Percentiles rank a stretch among this genome's conserved stretches.
Evolutionary conservation across 2,329 filamentous ascomycete species (phyloP).

Genomic region (Fusarium buharicum): DNA sequence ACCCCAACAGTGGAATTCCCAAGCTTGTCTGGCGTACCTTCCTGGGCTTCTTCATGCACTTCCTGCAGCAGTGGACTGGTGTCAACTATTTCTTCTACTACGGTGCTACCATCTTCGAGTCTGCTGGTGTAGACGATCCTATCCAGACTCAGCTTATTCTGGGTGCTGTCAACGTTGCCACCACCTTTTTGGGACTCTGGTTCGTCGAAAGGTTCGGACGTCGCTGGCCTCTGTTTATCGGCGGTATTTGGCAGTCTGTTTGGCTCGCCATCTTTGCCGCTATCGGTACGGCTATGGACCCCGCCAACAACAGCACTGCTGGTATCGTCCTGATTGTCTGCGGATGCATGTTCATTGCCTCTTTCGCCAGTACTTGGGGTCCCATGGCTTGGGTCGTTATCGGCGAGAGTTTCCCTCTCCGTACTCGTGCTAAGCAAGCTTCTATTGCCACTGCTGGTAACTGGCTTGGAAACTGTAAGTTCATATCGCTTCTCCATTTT

Average conservation of each 20-base stretch:
- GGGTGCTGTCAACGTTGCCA: slow-evolving; percentile 73
- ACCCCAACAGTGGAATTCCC: slow-evolving; percentile 60
- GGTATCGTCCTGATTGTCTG: slow-evolving; percentile 78
- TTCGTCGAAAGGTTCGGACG: slow-evolving; percentile 75
- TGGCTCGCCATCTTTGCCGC: slow-evolving; percentile 74
- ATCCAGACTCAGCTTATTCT: slow-evolving; percentile 76
- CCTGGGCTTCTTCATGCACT: slow-evolving; percentile 71
- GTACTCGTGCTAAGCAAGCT: slow-evolving; percentile 65
- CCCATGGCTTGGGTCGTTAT: slow-evolving; percentile 76
- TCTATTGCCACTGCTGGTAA: slow-evolving; percentile 65
- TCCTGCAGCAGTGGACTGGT: slow-evolving; percentile 74
- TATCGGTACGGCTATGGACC: slow-evolving; percentile 61
- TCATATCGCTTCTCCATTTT: accelerated
- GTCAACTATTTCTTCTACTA: slow-evolving; percentile 73
- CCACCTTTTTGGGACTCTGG: slow-evolving; percentile 74
- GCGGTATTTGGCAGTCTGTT: slow-evolving; percentile 73
- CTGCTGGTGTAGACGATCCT: slow-evolving; percentile 72
- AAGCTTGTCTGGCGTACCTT: slow-evolving; percentile 72
- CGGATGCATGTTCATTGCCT: slow-evolving; percentile 78
- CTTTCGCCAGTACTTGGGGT: slow-evolving; percentile 76
- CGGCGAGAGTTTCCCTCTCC: slow-evolving; percentile 71
- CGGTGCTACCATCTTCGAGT: slow-evolving; percentile 73
- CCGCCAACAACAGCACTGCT: slow-evolving; percentile 56
- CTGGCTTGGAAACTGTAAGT: slow-evolving; percentile 68
- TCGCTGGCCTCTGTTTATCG: slow-evolving; percentile 73